Evolutionary conservation across 371 early-diverging fungal species (phyloP), one percentile per base, ranked within the genome.

Genomic region (Amoeboradix gromovi): DNA sequence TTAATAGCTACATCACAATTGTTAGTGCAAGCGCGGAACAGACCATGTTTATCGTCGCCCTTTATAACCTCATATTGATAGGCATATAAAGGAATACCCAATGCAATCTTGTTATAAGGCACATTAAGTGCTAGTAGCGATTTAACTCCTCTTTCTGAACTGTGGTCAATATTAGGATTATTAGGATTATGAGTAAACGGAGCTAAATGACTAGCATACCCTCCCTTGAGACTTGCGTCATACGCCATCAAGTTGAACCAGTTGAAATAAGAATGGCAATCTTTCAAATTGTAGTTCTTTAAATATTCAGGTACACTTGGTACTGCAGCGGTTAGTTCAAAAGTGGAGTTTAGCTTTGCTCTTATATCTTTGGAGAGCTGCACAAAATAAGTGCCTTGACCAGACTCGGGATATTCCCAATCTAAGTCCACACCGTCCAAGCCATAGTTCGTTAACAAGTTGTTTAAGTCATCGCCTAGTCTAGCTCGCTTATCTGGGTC

Each of bases 371-470:
- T 48, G 12, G 48, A 5, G 5, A 48, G 48, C 12, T 12, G 48
- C 5, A 5, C 48, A 48, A 48, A 48, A 22, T 48, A 48, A 22
- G 12, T 22, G 22, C 48, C 48, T 48, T 48, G 12, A 48, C 22
- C 22, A 22, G 48, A 5, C 5, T 48, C 87, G n/a, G 89, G 87
- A 70, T 84, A 88, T 72, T 89, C 89, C 88, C 86, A 88, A 74
- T 85, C 85, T 69, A 74, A 68, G 66, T 80, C 81, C 29, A 80
- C 70, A 74, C 30, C 72, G 72, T 76, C 72, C 68, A 74, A 74
- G 66, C 71, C 73, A 69, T 65, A 74, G 66, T 28, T 73, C 67
- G 68, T 72, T 70, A 74, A 69, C 17, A 70, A 66, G 22, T 71
- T 30, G n/a, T 28, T n/a, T 1, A 28, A 66, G 29, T 31, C 32